A percentile compares a stretch with the other conserved stretches of the same genome.
Conservation (phyloP, 768 basidiomycete species). For the Mycena sanguinolenta region DNA sequence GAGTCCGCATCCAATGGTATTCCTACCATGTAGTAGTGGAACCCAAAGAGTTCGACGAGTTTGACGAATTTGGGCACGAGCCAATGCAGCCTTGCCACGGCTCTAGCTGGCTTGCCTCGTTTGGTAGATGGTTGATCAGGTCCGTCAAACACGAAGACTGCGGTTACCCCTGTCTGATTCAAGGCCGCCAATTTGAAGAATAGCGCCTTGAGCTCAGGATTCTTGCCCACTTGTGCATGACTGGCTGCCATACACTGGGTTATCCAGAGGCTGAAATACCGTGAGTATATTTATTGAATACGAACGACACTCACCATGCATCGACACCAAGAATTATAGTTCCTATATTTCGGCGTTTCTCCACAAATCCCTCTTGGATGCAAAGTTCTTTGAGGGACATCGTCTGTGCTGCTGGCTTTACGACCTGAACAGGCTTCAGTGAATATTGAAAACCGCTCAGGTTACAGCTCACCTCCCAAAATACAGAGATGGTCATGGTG, state of each 20-base stretch:
- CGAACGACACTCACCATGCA: neutral
- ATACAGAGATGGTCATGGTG: no score
- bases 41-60: neutral
- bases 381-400: neutral
- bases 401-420: neutral
- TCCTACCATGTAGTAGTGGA: neutral
- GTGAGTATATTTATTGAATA: neutral
- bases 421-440: neutral
- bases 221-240: constrained; percentile 49
- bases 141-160: constrained; percentile 68
- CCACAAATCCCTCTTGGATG: neutral
- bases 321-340: constrained; percentile 1
- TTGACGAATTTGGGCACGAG: neutral
- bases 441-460: no score
- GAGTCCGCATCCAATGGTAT: no score
- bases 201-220: constrained; percentile 58
- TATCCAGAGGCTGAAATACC: constrained; percentile 26
- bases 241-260: constrained; percentile 16
- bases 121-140: constrained; percentile 56
- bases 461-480: no score
- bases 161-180: constrained; percentile 50
- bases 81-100: neutral
- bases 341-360: neutral
- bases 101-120: constrained; percentile 48
- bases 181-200: constrained; percentile 59